Conservation (phyloP, 306 rosid species). For the Begonia masoniana region DNA sequence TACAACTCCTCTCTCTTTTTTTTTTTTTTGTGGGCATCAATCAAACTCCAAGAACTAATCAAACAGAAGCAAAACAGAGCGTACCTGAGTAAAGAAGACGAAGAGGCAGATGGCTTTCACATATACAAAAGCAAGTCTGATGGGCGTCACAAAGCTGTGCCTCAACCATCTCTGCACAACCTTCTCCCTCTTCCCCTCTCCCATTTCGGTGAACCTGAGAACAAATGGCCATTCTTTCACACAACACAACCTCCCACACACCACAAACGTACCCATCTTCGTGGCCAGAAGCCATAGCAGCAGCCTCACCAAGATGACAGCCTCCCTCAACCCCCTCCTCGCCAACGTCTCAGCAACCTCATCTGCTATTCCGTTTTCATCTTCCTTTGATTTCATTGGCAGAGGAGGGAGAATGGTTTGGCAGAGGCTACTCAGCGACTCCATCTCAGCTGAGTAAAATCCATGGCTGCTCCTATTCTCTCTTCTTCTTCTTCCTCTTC, state of each 20-base stretch:
- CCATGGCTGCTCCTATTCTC: constrained; percentile 21
- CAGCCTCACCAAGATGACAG: constrained; percentile 26
- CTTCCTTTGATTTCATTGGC: constrained; percentile 16
- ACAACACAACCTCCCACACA: constrained; percentile 50
- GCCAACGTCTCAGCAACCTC: constrained; percentile 25
- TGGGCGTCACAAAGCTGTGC: constrained; percentile 39
- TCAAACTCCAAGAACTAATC: no score
- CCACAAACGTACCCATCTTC: constrained; percentile 48
- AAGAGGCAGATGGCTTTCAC: constrained; percentile 32
- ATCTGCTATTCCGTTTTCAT: no score
- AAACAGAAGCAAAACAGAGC: no score
- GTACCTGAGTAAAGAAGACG: constrained; percentile 58
- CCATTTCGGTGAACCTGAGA: constrained; percentile 27
- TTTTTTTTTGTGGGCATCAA: no score
- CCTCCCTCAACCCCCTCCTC: constrained; percentile 45
- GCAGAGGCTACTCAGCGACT: constrained; percentile 45
- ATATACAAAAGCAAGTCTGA: constrained; percentile 43
- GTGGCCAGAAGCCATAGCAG: constrained; percentile 44
- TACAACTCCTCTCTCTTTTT: no score
- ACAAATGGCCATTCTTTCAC: constrained; percentile 53
- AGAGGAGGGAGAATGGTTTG: constrained; percentile 55
- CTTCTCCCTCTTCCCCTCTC: constrained; percentile 51
- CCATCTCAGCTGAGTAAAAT: constrained; percentile 41
- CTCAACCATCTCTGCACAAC: constrained; percentile 49
- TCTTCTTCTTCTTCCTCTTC: constrained; percentile 23